Percentiles rank a stretch among this genome's conserved stretches.
These are phyloP conservation scores for Bacidia gigantensis DNA, from an alignment of 495 filamentous ascomycete genomes.

Conservation along the genomic window DNA sequence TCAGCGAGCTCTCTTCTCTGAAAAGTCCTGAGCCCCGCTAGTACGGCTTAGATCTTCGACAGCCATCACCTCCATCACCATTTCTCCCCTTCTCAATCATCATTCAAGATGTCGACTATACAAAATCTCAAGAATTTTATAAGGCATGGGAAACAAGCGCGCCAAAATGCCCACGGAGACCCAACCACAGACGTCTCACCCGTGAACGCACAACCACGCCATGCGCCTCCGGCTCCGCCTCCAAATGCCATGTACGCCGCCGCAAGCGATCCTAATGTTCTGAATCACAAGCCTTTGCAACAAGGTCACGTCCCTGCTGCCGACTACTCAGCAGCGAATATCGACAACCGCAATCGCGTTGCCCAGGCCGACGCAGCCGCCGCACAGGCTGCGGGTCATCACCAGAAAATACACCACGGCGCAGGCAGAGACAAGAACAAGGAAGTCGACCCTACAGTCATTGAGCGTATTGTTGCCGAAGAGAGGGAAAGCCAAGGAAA, in stretches of 20 bases:
- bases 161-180: conserved; percentile 43
- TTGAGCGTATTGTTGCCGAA: conserved; percentile 79
- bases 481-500: conserved; percentile 74
- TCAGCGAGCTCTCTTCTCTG: background rate
- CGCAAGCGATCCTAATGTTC: conserved; percentile 33
- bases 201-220: conserved; percentile 53
- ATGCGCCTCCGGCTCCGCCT: conserved; percentile 35
- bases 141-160: conserved; percentile 94
- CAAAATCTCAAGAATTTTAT: conserved; percentile 95
- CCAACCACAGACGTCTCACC: conserved; percentile 54
- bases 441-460: conserved; percentile 46
- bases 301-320: conserved; percentile 17
- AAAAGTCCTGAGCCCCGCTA: background rate
- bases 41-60: background rate
- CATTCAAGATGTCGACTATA: conserved; percentile 56
- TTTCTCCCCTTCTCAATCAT: background rate
- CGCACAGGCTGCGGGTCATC: conserved; percentile 37
- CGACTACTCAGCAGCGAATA: conserved; percentile 43
- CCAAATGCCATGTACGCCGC: conserved; percentile 32
- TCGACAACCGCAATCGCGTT: conserved; percentile 46
- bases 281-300: conserved; percentile 29
- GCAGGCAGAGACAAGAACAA: conserved; percentile 29
- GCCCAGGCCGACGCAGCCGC: conserved; percentile 48
- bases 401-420: conserved; percentile 31
- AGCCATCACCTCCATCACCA: background rate